Percentiles rank a stretch among this genome's conserved stretches.
These are phyloP conservation scores for Pythium rhizo-oryzae DNA, from an alignment of 352 stramenopile genomes.

Conservation along the genomic window DNA sequence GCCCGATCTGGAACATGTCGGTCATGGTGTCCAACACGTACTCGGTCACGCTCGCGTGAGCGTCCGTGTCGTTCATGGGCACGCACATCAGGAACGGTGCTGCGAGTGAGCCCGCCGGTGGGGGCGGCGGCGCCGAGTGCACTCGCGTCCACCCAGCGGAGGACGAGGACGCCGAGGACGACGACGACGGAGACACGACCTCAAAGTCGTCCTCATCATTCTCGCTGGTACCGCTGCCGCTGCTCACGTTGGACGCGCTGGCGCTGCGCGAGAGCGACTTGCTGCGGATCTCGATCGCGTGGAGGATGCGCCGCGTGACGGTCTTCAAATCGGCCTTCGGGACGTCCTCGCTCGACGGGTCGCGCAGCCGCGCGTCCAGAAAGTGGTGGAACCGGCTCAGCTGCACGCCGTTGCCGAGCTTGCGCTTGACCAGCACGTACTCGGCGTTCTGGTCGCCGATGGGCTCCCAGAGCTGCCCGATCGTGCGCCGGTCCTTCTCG, in stretches of 20 bases:
- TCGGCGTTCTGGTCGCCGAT: slow-evolving; percentile 77
- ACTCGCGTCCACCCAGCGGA: neutral
- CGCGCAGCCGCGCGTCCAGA: slow-evolving; percentile 10
- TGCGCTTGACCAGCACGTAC: slow-evolving; percentile 52
- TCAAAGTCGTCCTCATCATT: slow-evolving; percentile 7
- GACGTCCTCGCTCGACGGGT: neutral
- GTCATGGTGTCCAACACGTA: slow-evolving; percentile 44
- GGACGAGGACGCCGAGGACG: neutral
- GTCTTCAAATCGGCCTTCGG: slow-evolving; percentile 40
- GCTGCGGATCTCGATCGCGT: slow-evolving; percentile 39
- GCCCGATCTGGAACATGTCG: slow-evolving; percentile 86
- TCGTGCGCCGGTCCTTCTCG: slow-evolving; percentile 33
- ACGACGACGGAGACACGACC: slow-evolving; percentile 3
- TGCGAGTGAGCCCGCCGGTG: neutral
- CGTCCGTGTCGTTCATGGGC: slow-evolving; percentile 69
- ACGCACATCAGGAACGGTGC: slow-evolving; percentile 61
- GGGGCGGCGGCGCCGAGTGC: neutral
- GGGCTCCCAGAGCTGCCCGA: slow-evolving; percentile 70
- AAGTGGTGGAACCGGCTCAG: slow-evolving; percentile 68
- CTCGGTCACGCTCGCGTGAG: slow-evolving; percentile 62
- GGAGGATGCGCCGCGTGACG: slow-evolving; percentile 59
- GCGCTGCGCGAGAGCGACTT: neutral
- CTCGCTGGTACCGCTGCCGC: neutral
- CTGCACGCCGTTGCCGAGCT: slow-evolving; percentile 52
- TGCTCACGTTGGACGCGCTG: neutral